Conservation (phyloP, 176 grass and related monocot genomes). For the Tillandsia fasciculata region DNA sequence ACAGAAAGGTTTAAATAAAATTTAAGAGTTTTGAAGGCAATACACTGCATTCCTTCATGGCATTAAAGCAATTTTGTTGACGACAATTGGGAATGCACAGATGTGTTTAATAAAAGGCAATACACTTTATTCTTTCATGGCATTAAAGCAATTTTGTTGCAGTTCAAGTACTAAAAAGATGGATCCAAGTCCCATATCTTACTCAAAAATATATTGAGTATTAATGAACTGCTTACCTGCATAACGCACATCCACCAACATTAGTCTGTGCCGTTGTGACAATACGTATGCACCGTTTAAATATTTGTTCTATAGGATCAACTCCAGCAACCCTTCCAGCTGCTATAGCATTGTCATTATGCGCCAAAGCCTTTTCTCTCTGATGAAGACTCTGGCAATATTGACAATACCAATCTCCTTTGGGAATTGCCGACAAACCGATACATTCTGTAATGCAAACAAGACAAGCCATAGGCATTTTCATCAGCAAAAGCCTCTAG, state of each 20-base stretch:
- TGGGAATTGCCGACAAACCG: slow-evolving; percentile 41
- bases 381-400: slow-evolving; percentile 82
- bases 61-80: too few relatives aligned
- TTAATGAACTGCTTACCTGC: slow-evolving; percentile 54
- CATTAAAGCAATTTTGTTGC: too few relatives aligned
- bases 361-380: slow-evolving; percentile 71
- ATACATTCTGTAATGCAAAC: slow-evolving; percentile 56
- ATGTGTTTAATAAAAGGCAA: too few relatives aligned
- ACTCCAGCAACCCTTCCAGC: slow-evolving; percentile 89
- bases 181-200: too few relatives aligned
- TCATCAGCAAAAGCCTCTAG: too few relatives aligned
- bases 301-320: slow-evolving; percentile 91
- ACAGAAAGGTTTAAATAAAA: too few relatives aligned
- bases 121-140: too few relatives aligned
- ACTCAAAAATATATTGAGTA: slow-evolving; percentile 5
- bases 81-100: too few relatives aligned
- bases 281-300: slow-evolving; percentile 63
- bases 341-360: slow-evolving; percentile 92
- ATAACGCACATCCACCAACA: slow-evolving; percentile 73
- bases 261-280: slow-evolving; percentile 51
- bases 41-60: too few relatives aligned
- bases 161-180: too few relatives aligned
- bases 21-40: too few relatives aligned
- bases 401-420: slow-evolving; percentile 76
- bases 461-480: slow-evolving; percentile 13